Percentiles rank a stretch among this genome's conserved stretches.
These are phyloP conservation scores for Penicillium sclerotigenum DNA, from an alignment of 2,329 filamentous ascomycete species.

Conservation along the genomic window DNA sequence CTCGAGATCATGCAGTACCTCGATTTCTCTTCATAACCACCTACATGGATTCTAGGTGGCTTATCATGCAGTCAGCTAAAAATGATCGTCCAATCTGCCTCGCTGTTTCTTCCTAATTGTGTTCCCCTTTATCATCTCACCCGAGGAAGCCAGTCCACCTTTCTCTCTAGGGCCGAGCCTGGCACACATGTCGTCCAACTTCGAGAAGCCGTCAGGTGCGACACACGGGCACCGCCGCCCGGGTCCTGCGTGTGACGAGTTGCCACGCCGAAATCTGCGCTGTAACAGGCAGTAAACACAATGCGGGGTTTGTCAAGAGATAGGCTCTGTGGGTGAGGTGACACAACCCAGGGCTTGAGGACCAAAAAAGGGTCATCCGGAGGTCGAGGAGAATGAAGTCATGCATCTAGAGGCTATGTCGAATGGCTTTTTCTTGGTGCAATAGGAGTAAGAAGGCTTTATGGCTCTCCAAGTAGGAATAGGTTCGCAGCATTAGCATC, in stretches of 20 bases:
- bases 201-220: not conserved
- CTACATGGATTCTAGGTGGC: too few species aligned
- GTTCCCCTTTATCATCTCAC: not conserved
- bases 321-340: constrained; percentile 12
- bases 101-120: not conserved
- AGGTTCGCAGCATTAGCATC: too few species aligned
- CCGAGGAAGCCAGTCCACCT: not conserved
- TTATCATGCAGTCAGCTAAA: not conserved
- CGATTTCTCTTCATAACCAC: not conserved
- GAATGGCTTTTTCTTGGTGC: not conserved
- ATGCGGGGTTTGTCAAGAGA: constrained; percentile 35
- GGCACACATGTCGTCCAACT: not conserved
- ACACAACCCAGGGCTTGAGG: constrained; percentile 14
- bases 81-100: not conserved
- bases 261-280: constrained; percentile 55
- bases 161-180: not conserved
- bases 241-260: constrained; percentile 29
- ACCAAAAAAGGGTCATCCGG: constrained; percentile 22
- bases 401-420: constrained; percentile 3
- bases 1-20: not conserved
- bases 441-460: not conserved
- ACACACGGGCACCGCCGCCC: constrained; percentile 4
- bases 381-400: constrained; percentile 12
- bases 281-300: constrained; percentile 56
- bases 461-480: not conserved